Evolutionary conservation across 106 monocot genomes (phyloP).

Genomic region (Alisma plantagoaquatica): DNA sequence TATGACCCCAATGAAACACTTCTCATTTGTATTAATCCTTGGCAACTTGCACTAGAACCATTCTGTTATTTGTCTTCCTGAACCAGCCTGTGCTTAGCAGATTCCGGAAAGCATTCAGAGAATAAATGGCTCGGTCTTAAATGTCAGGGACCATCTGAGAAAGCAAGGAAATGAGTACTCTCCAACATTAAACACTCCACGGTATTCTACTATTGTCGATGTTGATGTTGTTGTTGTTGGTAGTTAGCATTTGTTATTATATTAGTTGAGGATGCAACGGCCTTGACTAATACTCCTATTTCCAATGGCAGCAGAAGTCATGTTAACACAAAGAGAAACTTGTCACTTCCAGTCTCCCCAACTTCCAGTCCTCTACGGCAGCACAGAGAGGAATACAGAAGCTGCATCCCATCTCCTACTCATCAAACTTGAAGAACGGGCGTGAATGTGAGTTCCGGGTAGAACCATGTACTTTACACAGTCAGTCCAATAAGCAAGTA

Average conservation of each 20-base stretch:
- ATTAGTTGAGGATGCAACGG: not conserved
- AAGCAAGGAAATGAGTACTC: slow-evolving; percentile 14
- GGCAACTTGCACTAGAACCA: not conserved
- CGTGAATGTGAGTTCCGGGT: slow-evolving; percentile 23
- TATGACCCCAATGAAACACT: slow-evolving; percentile 17
- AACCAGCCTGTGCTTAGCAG: no score
- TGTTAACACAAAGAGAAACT: slow-evolving; percentile 33
- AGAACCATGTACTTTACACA: slow-evolving; percentile 15
- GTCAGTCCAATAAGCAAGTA: slow-evolving; percentile 5
- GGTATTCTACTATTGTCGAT: slow-evolving; percentile 10
- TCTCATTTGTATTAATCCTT: not conserved
- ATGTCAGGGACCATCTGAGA: slow-evolving; percentile 18
- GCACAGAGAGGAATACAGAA: slow-evolving; percentile 32
- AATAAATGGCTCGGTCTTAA: no score
- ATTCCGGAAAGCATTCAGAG: no score
- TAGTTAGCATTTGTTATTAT: not conserved
- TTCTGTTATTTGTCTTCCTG: slow-evolving; percentile 17
- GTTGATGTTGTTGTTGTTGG: no score
- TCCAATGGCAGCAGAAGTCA: slow-evolving; percentile 16
- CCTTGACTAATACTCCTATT: not conserved
- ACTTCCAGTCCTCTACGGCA: slow-evolving; percentile 62
- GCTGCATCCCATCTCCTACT: slow-evolving; percentile 56
- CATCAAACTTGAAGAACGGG: slow-evolving; percentile 40
- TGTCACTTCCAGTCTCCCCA: slow-evolving; percentile 61
- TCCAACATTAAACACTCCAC: slow-evolving; percentile 14